A percentile compares a stretch with the other conserved stretches of the same genome.
Evolutionary conservation across 2,329 filamentous ascomycete genomes (phyloP).

Genomic region (Fusarium oligoseptatum): DNA sequence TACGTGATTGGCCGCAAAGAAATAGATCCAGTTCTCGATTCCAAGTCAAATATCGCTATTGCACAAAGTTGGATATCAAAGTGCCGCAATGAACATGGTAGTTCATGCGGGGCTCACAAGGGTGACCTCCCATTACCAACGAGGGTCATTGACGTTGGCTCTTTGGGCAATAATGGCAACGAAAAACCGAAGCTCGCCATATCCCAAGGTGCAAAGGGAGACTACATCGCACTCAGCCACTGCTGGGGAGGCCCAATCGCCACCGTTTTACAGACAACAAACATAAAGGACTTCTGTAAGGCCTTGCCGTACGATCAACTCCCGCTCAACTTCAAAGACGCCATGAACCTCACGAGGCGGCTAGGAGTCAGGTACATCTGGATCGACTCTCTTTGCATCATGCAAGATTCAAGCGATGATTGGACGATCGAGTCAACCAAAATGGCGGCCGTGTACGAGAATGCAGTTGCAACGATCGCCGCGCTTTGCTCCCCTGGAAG

Average conservation of each 20-base stretch:
- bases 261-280: not conserved
- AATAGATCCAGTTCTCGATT: not conserved
- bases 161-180: not conserved
- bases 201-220: not conserved
- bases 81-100: not conserved
- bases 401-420: not conserved
- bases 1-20: not conserved
- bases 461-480: not conserved
- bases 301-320: not conserved
- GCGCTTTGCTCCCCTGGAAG: not conserved
- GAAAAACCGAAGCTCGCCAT: not conserved
- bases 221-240: not conserved
- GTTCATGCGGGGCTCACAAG: not conserved
- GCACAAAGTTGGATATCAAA: not conserved
- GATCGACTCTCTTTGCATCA: conserved; percentile 12
- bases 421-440: not conserved
- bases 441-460: not conserved
- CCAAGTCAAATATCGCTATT: not conserved
- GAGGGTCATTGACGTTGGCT: not conserved
- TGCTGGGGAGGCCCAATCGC: not conserved
- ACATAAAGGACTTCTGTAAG: not conserved
- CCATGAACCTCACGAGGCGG: not conserved
- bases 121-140: not conserved
- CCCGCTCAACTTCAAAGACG: not conserved
- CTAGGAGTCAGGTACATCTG: not conserved